Conservation (phyloP, 225 moss, liverwort and hornwort species). For the Sphagnum contortum region DNA sequence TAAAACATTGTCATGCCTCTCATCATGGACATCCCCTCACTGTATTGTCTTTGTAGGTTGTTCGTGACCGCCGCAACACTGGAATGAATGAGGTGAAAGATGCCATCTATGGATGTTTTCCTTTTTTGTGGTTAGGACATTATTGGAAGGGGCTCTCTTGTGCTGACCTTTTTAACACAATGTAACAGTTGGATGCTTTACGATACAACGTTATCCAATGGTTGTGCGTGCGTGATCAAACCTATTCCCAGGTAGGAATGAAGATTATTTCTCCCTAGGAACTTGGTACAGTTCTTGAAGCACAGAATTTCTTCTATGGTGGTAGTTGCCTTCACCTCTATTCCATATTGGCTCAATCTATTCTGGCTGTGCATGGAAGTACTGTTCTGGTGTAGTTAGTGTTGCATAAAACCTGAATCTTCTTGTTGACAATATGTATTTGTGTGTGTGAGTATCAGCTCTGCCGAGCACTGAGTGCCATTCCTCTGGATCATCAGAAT, state of each 20-base stretch:
- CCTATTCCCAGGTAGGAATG: slow-evolving; percentile 73
- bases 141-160: too few relatives aligned
- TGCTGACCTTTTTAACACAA: background rate
- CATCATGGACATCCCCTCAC: background rate
- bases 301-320: background rate
- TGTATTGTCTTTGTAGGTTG: slow-evolving; percentile 30
- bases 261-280: background rate
- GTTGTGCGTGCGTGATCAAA: slow-evolving; percentile 91
- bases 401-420: background rate
- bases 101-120: background rate
- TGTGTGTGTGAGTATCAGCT: slow-evolving; percentile 22
- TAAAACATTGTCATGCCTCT: background rate
- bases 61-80: slow-evolving; percentile 86
- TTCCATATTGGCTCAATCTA: background rate
- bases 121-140: too few relatives aligned
- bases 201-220: slow-evolving; percentile 96
- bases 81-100: slow-evolving; percentile 45
- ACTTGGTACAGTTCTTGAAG: background rate
- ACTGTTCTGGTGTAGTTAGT: too few relatives aligned
- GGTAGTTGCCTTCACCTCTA: background rate
- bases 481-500: slow-evolving; percentile 57
- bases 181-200: slow-evolving; percentile 54
- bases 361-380: too few relatives aligned
- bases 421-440: slow-evolving; percentile 2
- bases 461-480: slow-evolving; percentile 64